Conservation (phyloP, 148 eudicot species). For the Agrostemma githago region DNA sequence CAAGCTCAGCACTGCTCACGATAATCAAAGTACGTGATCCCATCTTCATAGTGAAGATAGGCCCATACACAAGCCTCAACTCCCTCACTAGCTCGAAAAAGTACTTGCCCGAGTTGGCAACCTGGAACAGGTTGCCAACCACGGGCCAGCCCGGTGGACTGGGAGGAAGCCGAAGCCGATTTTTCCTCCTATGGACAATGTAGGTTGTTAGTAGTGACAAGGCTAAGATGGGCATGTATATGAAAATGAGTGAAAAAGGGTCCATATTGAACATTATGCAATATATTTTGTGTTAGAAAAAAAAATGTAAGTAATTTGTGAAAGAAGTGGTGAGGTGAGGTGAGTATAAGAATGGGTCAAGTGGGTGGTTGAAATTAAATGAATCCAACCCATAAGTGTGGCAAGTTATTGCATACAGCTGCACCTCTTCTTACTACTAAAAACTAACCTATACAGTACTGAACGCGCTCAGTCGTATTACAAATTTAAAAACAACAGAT, state of each 20-base stretch:
- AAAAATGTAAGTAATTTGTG: background rate
- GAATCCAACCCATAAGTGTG: background rate
- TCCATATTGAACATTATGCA: background rate
- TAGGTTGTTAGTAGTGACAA: conserved; percentile 14
- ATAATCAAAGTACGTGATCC: conserved; percentile 80
- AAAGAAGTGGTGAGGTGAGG: background rate
- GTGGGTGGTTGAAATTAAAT: conserved; percentile 5
- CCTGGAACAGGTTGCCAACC: conserved; percentile 86
- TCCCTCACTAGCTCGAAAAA: conserved; percentile 69
- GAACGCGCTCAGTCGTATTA: too few relatives aligned
- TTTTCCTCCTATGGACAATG: conserved; percentile 17
- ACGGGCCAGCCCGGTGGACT: conserved; percentile 94
- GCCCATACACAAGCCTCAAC: conserved; percentile 57
- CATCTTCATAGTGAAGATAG: conserved; percentile 75
- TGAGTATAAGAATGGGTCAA: conserved; percentile 6
- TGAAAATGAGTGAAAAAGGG: conserved; percentile 27
- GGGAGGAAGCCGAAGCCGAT: conserved; percentile 48
- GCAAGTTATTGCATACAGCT: conserved; percentile 19
- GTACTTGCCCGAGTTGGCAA: conserved; percentile 70
- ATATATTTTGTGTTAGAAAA: background rate
- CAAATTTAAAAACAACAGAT: too few relatives aligned
- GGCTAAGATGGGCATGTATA: conserved; percentile 37
- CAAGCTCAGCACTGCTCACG: conserved; percentile 49
- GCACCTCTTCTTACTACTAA: background rate
- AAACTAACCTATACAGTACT: background rate